Evolutionary conservation across 495 filamentous ascomycete genomes (phyloP).

Genomic region (Daldinia loculata): DNA sequence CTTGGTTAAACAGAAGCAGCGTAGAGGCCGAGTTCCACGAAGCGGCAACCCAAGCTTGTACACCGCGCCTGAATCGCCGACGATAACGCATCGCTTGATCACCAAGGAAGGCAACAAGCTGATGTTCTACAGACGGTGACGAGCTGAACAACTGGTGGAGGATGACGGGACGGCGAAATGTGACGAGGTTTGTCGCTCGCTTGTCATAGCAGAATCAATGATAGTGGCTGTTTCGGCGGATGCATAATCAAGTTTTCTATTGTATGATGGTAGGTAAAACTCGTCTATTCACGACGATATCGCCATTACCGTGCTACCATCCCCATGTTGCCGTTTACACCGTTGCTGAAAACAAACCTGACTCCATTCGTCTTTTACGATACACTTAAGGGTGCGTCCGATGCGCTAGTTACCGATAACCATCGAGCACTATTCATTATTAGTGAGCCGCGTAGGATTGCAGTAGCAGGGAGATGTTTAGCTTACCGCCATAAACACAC

Average conservation of each 20-base stretch:
- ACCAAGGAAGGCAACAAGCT: not conserved
- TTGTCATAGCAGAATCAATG: conserved; percentile 1
- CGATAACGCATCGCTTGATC: not conserved
- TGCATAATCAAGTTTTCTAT: not conserved
- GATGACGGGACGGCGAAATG: conserved; percentile 4
- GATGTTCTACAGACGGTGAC: not conserved
- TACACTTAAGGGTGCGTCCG: conserved; percentile 3
- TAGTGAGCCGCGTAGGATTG: not conserved
- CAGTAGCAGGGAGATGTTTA: not conserved
- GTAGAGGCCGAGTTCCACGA: not conserved
- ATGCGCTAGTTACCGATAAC: conserved; percentile 38
- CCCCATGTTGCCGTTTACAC: not conserved
- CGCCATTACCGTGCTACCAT: not conserved
- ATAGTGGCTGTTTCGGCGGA: not conserved
- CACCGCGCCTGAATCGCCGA: conserved; percentile 3
- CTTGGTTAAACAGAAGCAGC: not conserved
- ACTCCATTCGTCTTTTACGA: conserved; percentile 28
- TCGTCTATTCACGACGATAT: not conserved
- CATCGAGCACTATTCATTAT: conserved; percentile 36
- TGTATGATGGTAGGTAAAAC: not conserved
- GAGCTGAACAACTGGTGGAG: not conserved
- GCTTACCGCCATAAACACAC: conserved; percentile 88
- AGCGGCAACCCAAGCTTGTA: conserved; percentile 2
- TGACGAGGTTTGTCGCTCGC: not conserved
- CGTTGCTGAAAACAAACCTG: conserved; percentile 25